phyloP scores from a whole-genome alignment of 2,329 filamentous ascomycete species.

The Stenocarpella maydis region DNA sequence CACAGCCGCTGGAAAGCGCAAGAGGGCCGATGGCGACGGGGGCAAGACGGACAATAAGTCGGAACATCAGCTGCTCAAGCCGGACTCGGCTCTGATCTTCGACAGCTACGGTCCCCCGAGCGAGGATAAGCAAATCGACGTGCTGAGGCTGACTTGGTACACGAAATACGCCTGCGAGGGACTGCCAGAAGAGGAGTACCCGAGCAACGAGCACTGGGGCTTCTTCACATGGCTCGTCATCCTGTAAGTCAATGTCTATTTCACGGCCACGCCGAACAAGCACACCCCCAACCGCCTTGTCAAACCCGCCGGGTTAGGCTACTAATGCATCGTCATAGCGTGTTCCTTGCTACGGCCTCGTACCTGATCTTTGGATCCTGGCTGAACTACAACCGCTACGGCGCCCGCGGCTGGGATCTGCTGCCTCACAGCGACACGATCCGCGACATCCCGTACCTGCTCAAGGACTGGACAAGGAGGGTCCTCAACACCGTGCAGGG shows the following conservation, averaged over 20 bases:
- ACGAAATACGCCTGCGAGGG: conserved; percentile 87
- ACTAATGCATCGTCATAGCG: conserved; percentile 56
- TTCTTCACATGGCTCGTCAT: conserved; percentile 98
- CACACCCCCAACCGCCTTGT: neutral
- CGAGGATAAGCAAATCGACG: conserved; percentile 63
- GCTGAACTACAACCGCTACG: conserved; percentile 98
- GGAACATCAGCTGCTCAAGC: conserved; percentile 62
- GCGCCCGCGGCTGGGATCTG: conserved; percentile 92
- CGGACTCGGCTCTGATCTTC: conserved; percentile 74
- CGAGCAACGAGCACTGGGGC: conserved; percentile 72
- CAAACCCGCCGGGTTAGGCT: neutral
- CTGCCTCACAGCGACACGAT: conserved; percentile 92
- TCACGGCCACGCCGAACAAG: neutral
- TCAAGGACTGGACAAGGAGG: conserved; percentile 86
- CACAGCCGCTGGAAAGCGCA: conserved; percentile 30
- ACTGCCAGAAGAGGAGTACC: conserved; percentile 48
- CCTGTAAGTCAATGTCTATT: conserved; percentile 67
- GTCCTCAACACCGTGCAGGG: conserved; percentile 87
- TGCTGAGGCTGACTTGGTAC: conserved; percentile 82
- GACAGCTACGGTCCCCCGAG: conserved; percentile 72
- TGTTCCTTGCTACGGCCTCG: conserved; percentile 83
- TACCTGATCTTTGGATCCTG: conserved; percentile 98
- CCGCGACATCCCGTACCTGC: conserved; percentile 88
- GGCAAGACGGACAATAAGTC: conserved; percentile 44
- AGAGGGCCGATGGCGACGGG: conserved; percentile 42